Conservation (phyloP, 208 protist species). For the Acanthamoeba triangularis region DNA sequence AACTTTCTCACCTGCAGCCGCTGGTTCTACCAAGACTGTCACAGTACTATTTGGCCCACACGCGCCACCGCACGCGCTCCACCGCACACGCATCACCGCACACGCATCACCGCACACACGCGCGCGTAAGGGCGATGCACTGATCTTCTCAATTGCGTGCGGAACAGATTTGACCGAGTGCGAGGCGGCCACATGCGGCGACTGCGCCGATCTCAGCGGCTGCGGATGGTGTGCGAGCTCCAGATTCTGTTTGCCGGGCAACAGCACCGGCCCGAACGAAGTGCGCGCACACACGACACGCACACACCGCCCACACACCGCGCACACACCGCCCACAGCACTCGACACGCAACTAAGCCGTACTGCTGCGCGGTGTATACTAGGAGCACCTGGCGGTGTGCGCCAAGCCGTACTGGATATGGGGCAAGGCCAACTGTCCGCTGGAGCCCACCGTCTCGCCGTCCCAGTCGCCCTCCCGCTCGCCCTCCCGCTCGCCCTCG, state of each 20-base stretch:
- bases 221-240: not conserved
- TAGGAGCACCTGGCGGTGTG: not conserved
- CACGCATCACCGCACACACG: not conserved
- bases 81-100: not conserved
- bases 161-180: not conserved
- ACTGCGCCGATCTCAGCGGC: not conserved
- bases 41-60: not conserved
- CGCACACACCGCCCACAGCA: not conserved
- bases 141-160: not conserved
- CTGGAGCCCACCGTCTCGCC: not conserved
- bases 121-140: too few relatives aligned
- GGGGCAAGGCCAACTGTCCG: not conserved
- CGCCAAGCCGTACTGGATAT: not conserved
- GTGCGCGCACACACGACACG: not conserved
- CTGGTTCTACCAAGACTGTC: slow-evolving; percentile 40
- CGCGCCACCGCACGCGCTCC: not conserved
- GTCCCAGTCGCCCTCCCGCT: not conserved
- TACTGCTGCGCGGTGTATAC: not conserved
- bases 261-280: not conserved
- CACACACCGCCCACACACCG: not conserved
- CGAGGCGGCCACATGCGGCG: not conserved
- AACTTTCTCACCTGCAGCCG: not conserved
- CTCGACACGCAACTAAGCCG: too few relatives aligned
- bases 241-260: not conserved
- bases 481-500: not conserved